Conservation (phyloP, 2,329 filamentous ascomycete genomes). For the Botrytis pseudocinerea region DNA sequence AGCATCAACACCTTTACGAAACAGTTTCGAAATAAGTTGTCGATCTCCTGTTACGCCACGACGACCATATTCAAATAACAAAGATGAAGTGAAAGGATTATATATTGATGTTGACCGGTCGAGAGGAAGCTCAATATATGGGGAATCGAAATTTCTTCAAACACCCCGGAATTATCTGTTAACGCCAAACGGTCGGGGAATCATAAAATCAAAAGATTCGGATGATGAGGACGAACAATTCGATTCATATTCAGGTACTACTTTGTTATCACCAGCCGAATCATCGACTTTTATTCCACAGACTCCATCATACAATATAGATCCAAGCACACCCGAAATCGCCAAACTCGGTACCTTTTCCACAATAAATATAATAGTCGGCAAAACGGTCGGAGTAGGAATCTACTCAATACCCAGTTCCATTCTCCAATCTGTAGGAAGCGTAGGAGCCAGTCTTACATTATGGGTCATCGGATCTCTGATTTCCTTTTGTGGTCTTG, state of each 20-base stretch:
- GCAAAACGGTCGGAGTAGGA: constrained; percentile 43
- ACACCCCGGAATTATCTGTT: neutral
- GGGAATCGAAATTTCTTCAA: neutral
- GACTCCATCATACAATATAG: neutral
- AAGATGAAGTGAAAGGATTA: neutral
- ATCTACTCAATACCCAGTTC: constrained; percentile 58
- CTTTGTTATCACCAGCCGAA: neutral
- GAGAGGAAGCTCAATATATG: neutral
- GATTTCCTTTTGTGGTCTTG: constrained; percentile 48
- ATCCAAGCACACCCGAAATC: neutral
- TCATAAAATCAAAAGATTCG: neutral
- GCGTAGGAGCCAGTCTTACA: constrained; percentile 54
- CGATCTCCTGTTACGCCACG: neutral
- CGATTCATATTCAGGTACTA: neutral
- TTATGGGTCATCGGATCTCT: constrained; percentile 55
- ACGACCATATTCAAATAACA: neutral
- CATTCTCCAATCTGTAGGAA: constrained; percentile 56
- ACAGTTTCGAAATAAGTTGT: neutral
- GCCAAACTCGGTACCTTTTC: neutral
- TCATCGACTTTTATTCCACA: neutral
- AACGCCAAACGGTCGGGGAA: neutral
- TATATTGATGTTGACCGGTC: neutral
- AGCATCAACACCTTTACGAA: neutral
- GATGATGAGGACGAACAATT: neutral
- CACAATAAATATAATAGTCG: neutral